Conservation (phyloP, 2,329 filamentous ascomycete species). For the Xylariaceae sp. region DNA sequence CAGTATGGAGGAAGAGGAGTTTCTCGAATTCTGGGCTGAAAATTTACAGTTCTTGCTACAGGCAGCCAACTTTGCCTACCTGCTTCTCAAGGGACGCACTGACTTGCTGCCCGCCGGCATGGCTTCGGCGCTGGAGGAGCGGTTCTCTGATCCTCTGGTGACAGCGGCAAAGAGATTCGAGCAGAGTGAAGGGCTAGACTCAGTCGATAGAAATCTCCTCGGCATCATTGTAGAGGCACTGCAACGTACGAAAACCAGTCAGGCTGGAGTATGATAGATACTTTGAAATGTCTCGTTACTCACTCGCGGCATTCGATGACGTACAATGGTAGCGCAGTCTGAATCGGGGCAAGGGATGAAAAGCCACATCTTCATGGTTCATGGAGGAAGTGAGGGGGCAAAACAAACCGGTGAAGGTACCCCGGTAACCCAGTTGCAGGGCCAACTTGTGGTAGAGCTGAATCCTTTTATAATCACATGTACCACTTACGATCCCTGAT, state of each 20-base stretch:
- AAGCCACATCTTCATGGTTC: too few species aligned
- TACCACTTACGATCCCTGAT: too few species aligned
- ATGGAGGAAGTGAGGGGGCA: too few species aligned
- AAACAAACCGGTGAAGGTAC: too few species aligned
- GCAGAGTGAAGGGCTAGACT: slow-evolving; percentile 29
- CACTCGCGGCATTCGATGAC: too few species aligned
- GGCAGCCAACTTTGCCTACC: slow-evolving; percentile 55
- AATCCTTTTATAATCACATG: too few species aligned
- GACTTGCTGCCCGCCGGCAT: slow-evolving; percentile 51
- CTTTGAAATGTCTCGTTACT: too few species aligned
- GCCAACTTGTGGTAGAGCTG: too few species aligned
- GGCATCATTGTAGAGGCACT: slow-evolving; percentile 39
- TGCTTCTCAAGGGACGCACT: slow-evolving; percentile 44
- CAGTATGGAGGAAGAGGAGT: slow-evolving; percentile 35
- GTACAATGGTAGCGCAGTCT: too few species aligned
- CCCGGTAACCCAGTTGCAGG: too few species aligned
- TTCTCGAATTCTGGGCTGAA: slow-evolving; percentile 48
- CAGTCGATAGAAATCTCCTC: slow-evolving; percentile 35
- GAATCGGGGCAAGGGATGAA: too few species aligned
- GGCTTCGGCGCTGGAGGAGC: slow-evolving; percentile 51
- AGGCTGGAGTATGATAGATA: too few species aligned
- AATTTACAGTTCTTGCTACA: slow-evolving; percentile 53
- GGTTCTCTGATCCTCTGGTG: slow-evolving; percentile 52
- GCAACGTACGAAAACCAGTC: slow-evolving; percentile 29
- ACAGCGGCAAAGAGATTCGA: slow-evolving; percentile 32